These are phyloP conservation scores for Sphaerulina vaccinii DNA, from an alignment of 2,329 filamentous ascomycete genomes.

Conservation along the genomic window DNA sequence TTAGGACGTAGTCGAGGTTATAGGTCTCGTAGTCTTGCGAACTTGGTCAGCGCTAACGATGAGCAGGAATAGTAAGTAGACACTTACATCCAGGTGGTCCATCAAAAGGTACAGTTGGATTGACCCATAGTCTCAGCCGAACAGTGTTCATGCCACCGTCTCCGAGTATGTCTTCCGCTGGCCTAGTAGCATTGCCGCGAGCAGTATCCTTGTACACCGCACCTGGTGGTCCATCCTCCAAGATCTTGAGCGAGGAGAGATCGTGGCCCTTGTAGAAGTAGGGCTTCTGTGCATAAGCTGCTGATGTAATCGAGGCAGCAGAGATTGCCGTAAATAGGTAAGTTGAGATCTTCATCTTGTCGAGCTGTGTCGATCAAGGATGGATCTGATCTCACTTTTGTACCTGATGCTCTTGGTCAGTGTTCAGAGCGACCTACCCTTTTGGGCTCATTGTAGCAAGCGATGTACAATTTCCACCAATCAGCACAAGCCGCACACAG, in stretches of 20 bases:
- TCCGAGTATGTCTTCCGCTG: constrained; percentile 38
- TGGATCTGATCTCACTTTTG: neutral
- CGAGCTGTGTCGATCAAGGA: neutral
- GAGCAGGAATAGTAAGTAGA: too few relatives aligned
- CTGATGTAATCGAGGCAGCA: neutral
- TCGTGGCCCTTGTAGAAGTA: constrained; percentile 43
- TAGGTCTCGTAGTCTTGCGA: constrained; percentile 29
- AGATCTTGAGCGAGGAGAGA: constrained; percentile 40
- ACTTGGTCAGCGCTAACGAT: neutral
- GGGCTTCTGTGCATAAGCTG: constrained; percentile 8
- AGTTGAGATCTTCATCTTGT: neutral
- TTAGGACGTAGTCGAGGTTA: constrained; percentile 37
- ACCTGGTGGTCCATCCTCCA: constrained; percentile 36
- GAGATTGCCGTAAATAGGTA: neutral
- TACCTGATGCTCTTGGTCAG: neutral
- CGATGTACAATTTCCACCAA: neutral
- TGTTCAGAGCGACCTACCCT: neutral
- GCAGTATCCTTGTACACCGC: constrained; percentile 41
- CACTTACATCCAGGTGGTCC: constrained; percentile 22
- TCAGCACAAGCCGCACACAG: neutral
- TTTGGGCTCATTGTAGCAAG: neutral
- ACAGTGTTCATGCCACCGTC: constrained; percentile 41
- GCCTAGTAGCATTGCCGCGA: constrained; percentile 38
- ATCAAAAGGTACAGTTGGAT: constrained; percentile 32
- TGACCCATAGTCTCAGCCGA: constrained; percentile 35